Evolutionary conservation across 2,329 filamentous ascomycete genomes (phyloP), one percentile per base, ranked within the genome.

Genomic region (Dactylellina haptotyla): DNA sequence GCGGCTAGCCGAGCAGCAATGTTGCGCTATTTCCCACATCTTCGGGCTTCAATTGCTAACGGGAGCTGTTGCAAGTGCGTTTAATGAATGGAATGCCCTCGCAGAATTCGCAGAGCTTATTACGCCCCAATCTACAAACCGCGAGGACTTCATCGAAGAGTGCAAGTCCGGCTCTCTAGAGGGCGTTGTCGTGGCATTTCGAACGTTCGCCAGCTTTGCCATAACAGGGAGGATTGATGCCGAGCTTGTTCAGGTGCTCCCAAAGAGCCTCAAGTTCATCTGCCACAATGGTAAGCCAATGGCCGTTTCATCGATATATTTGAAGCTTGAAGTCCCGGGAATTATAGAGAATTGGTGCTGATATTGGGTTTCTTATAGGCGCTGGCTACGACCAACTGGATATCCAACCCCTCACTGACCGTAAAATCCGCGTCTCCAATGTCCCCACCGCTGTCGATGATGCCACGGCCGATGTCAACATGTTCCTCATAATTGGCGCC

Each of bases 361-460:
- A 12, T n/a, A 16, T 2, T 41, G 12, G 1, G 14, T 41, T 41
- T 41, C 12, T 43, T 23, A 26, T 14, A 90, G 89, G 91, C 74
- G 91, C 92, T 64, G 93, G 93, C 37, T 96, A 96, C 81, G 92
- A 96, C 80, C 89, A 93, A 80, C 84, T 96, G 75, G 89, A 93
- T 80, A 84, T 93, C 6, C 80, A 85, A 50, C 89, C 90, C 39
- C 94, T 91, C 83, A 89, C 87, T 8, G 83, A 83, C 0, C 87
- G 87, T 59, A 83, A 83, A 23, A 85, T 96, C 75, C 85, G 83
- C 43, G 90, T 96, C 32, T 92, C 90, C 75, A 95, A 96, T 81
- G 89, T 90, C 0, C 92, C 91, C n/a, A 88, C 86, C 0, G 89
- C 90, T 26, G 90, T 93, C 45, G 89, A 95, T 80, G 90, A 95